These are phyloP conservation scores for Kluyveromyces wickerhamii DNA, from an alignment of 805 yeast species.

Conservation along the genomic window DNA sequence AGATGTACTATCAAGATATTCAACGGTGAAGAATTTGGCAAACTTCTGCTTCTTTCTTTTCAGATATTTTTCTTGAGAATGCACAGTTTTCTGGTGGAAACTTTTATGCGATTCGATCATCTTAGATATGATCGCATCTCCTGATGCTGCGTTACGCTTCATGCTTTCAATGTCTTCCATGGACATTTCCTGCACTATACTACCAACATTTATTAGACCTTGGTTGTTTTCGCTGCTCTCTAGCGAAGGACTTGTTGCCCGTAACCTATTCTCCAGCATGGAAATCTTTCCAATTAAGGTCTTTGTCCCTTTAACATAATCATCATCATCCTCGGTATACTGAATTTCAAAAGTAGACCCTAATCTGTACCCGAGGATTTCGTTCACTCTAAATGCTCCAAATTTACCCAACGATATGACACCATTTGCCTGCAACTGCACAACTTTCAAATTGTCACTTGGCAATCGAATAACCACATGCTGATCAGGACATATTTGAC, in stretches of 20 bases:
- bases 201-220: constrained; percentile 58
- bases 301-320: constrained; percentile 13
- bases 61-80: constrained; percentile 86
- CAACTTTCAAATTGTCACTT: constrained; percentile 67
- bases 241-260: not conserved
- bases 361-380: constrained; percentile 69
- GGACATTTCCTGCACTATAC: constrained; percentile 62
- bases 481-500: constrained; percentile 22
- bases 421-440: constrained; percentile 54
- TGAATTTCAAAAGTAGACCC: constrained; percentile 86
- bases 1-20: constrained; percentile 61
- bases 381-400: constrained; percentile 73
- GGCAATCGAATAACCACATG: constrained; percentile 66
- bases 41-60: constrained; percentile 90
- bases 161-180: constrained; percentile 78
- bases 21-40: constrained; percentile 75
- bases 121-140: constrained; percentile 70
- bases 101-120: constrained; percentile 80
- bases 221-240: constrained; percentile 53
- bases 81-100: constrained; percentile 81
- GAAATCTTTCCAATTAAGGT: constrained; percentile 23
- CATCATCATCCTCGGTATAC: constrained; percentile 28
- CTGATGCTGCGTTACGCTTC: constrained; percentile 63
- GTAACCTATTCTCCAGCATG: constrained; percentile 10
- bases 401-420: constrained; percentile 79